Base-by-base conservation (phyloP, 306 rosid genomes). In the Canavalia gladiata region DNA sequence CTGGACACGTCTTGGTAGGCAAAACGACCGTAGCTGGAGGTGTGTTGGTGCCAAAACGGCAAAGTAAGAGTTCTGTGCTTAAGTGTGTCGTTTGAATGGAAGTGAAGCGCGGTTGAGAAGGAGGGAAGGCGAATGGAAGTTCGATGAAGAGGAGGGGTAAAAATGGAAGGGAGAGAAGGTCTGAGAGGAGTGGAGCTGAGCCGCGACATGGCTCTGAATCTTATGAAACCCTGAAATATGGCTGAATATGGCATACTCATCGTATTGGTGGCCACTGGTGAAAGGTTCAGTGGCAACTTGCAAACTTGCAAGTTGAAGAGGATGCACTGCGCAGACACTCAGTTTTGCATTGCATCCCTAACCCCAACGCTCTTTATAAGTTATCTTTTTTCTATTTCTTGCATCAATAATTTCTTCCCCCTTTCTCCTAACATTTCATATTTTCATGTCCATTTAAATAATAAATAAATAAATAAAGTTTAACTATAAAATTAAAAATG, bases 1-100 rank as follows among this genome's bases (percentile, higher is more conserved):
- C 92, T 78, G 43, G 94, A 81, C 4, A 18, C 76, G 35, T 91
- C 95, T 33, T 84, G 86, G 55, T 84, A 95, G 10, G 99, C 95
- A 59, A 85, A 89, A 73, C 92, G 91, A 4, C 97, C 97, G 30
- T 90, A 95, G 60, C 64, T 70, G 45, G 89, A 89, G 71, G 33
- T 81, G 43, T 84, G 90, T 74, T 87, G 90, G 71, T 81, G 84
- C 88, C 86, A 89, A 47, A 67, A 59, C 8, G 94, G 93, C 72
- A 75, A 68, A 3, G 88, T 83, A 9, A 80, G 8, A 57, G 74
- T 65, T 25, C 82, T 82, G 42, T 81, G 84, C 76, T 74, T 25
- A 55, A 83, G 4, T 81, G 60, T 11, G 79, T 75, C 41, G 76
- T 59, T 76, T 79, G 73, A 58, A 37, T 37, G 42, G 37, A 73